Conservation (phyloP, 2,329 filamentous ascomycete species). For the Diaporthe citriasiana region DNA sequence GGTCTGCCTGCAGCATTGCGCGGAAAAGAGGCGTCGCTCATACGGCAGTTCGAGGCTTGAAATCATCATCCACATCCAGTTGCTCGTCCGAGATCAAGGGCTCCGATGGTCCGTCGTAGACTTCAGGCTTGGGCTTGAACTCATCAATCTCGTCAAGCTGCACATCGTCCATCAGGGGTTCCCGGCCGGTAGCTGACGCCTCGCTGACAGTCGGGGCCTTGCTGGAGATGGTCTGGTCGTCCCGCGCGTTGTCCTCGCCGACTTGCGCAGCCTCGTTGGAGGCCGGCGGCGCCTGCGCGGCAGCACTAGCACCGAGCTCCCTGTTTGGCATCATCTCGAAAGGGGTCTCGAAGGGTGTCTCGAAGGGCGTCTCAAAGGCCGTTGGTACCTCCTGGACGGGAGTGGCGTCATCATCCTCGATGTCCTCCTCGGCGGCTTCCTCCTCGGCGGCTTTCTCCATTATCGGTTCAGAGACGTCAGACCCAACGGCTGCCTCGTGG, state of each 20-base stretch:
- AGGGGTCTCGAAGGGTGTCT: conserved; percentile 18
- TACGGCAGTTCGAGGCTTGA: conserved; percentile 22
- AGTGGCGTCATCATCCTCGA: conserved; percentile 15
- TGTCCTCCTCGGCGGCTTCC: not conserved
- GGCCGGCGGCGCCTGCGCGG: not conserved
- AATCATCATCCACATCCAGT: conserved; percentile 37
- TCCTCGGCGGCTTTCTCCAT: too few species aligned
- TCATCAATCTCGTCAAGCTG: conserved; percentile 16
- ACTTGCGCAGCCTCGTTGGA: not conserved
- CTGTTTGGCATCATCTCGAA: conserved; percentile 7
- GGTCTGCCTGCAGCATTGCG: too few species aligned
- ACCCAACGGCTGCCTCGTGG: not conserved
- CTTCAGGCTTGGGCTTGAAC: not conserved
- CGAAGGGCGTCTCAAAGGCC: conserved; percentile 20
- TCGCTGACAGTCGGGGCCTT: conserved; percentile 2
- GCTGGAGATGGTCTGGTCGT: conserved; percentile 26
- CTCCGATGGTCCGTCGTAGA: conserved; percentile 8
- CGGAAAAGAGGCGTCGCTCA: not conserved
- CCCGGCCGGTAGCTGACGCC: not conserved
- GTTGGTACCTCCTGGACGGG: not conserved
- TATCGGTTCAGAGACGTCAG: not conserved
- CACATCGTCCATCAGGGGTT: conserved; percentile 18
- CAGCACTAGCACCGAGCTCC: not conserved
- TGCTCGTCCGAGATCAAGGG: conserved; percentile 39
- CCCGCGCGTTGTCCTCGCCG: not conserved